Base-by-base conservation (phyloP, 2,329 filamentous ascomycete species). In the Neonectria sp. region DNA sequence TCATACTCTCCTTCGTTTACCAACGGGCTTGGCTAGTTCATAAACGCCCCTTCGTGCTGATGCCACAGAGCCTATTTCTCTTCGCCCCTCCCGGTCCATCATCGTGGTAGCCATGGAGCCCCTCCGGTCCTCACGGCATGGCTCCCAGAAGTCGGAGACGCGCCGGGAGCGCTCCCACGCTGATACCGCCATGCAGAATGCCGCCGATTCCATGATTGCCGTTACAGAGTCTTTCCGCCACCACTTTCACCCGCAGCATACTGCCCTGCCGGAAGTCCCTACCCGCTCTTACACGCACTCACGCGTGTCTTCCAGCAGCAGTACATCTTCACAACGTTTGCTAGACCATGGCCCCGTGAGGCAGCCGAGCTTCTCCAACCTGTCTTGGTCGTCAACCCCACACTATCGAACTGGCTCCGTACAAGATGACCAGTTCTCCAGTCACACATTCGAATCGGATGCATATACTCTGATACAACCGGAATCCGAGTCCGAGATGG, bases 171-270 rank as follows among this genome's bases (percentile, higher is more conserved):
- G 60, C 21, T 59, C 60, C 17, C 68, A 67, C 52, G 60, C 52
- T 25, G 68, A 69, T 60, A 65, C 66, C 46, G 68, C 71, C 25
- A 35, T 72, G 37, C 73, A 73, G 40, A 67, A 72, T 66, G 71
- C 65, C 40, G 60, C 73, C 35, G 70, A 73, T 46, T 72, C 70
- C 21, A 74, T 76, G 73, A 72, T 76, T 45, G 74, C 74, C 15
- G 72, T 73, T 25, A 76, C 74, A 3, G 74, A 76, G 49, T 75
- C 74, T 21, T 76, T 73, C 51, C 71, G 71, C 11, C 68, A 73
- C 57, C 74, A 73, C 27, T 74, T 74, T 55, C 71, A 67, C 15
- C 37, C 37, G 15, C 62, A 69, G 46, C 51, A 72, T 63, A 35
- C 57, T 37, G 70, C 63, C 60, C 62, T 57, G 17, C 74, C 73